These are phyloP conservation scores for Alternaria postmessia DNA, from an alignment of 2,329 filamentous ascomycete genomes.

Conservation along the genomic window DNA sequence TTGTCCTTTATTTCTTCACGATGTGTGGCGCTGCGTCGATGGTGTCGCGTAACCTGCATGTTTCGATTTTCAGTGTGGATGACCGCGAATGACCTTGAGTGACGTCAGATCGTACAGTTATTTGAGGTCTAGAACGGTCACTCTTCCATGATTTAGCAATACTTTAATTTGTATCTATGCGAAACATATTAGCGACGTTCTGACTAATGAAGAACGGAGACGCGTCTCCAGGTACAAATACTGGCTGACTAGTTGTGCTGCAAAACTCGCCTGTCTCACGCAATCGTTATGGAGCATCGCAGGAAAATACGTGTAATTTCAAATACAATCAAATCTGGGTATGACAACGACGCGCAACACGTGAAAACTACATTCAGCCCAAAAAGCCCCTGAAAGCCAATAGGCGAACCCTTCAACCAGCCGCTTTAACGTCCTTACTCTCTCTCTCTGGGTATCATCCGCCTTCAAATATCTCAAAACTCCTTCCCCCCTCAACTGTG, in stretches of 20 bases:
- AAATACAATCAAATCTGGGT: background rate
- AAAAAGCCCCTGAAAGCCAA: background rate
- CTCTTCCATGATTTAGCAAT: background rate
- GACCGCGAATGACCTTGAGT: background rate
- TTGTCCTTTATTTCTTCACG: slow-evolving; percentile 8
- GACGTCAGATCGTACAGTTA: slow-evolving; percentile 4
- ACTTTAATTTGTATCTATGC: background rate
- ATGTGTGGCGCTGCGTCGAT: slow-evolving; percentile 1
- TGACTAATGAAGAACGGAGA: background rate
- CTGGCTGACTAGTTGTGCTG: too few relatives aligned
- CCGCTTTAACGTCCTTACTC: background rate
- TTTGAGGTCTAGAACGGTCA: background rate
- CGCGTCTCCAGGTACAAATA: background rate
- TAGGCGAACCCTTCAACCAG: background rate
- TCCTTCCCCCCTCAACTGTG: background rate
- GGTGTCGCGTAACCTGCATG: background rate
- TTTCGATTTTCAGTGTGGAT: background rate
- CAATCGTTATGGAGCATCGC: background rate
- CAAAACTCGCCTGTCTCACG: background rate
- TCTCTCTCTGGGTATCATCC: slow-evolving; percentile 21
- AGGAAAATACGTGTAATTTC: background rate
- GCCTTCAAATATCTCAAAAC: background rate
- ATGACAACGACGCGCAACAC: background rate
- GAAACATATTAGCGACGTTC: background rate
- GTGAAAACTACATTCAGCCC: background rate